Base-by-base conservation (phyloP, 83 land plant species). In the Diphasiastrum complanatum region DNA sequence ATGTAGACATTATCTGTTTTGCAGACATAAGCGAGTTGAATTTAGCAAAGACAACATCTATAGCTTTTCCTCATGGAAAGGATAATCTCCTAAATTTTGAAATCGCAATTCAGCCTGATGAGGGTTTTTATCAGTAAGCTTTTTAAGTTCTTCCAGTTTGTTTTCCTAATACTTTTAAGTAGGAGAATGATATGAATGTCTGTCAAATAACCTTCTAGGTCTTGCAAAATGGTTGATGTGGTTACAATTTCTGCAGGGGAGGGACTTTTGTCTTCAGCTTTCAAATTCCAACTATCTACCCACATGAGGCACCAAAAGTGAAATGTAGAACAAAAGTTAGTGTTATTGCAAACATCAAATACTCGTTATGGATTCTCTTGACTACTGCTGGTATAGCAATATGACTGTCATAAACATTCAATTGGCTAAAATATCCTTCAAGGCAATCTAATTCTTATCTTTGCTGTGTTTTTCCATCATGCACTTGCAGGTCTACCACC, bases 301-400 rank as follows among this genome's bases (percentile, higher is more conserved):
- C 93, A 24, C 89, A 87, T 36, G 89, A 87, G 65, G 81, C 93
- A 54, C 93, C 93, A 31, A 87, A 84, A 55, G 93, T 87, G 54
- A 84, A 87, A 59, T 87, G 93, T 73, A 81, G 82, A 76, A 84
- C 93, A 14, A 87, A 87, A 83, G 93, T 87, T 47, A 19, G 33
- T n/a, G 1, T 6, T 11, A 34, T 19, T 22, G 30, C 30, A 16
- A 40, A 3, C 14, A 29, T 3, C 56, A 2, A 52, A 2, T 40
- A 16, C 14, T 22, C 10, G 11, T 19, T 56, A 34, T 25, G 36
- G 36, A n/a, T 12, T 22, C 10, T 20, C 26, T 56, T 56, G 47
- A n/a, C n/a, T n/a, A n/a, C n/a, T n/a, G n/a, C n/a, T n/a, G n/a
- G n/a, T n/a, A n/a, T n/a, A n/a, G n/a, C n/a, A n/a, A n/a, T n/a